A percentile compares a stretch with the other conserved stretches of the same genome.
phyloP scores from a whole-genome alignment of 1,139 yeast species.

The Pichia sp. region DNA sequence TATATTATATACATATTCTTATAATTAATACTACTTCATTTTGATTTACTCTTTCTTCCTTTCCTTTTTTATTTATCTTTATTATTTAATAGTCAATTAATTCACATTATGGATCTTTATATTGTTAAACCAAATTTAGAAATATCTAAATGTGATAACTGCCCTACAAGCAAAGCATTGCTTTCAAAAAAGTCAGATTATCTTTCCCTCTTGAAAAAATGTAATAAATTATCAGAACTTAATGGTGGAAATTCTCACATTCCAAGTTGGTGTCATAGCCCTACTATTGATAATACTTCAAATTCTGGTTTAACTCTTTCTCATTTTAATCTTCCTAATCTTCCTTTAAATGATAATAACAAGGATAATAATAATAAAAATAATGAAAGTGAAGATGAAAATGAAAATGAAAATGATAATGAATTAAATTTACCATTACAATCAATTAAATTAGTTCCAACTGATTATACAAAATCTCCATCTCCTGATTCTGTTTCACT shows the following conservation, averaged over 20 bases:
- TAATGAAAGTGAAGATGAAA: neutral
- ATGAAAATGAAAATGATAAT: no score
- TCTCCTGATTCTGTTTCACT: no score
- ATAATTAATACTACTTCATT: no score
- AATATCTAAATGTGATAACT: constrained; percentile 25
- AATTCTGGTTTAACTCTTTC: no score
- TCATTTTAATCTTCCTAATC: no score
- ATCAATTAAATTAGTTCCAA: constrained; percentile 12
- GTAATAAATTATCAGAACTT: constrained; percentile 6
- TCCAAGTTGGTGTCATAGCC: constrained; percentile 15
- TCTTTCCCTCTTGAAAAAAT: constrained; percentile 14
- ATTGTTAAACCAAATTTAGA: constrained; percentile 30
- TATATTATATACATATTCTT: no score
- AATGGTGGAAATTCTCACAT: neutral
- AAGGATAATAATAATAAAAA: neutral
- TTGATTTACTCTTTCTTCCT: no score
- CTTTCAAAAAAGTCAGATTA: constrained; percentile 18
- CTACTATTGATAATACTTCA: no score
- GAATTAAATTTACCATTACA: constrained; percentile 1
- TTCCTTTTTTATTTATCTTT: no score
- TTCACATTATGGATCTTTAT: constrained; percentile 27
- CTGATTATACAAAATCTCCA: neutral
- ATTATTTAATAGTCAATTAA: no score
- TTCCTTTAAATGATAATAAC: neutral
- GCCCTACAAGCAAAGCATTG: constrained; percentile 18